phyloP scores from a whole-genome alignment of 495 filamentous ascomycete species.

The Penicillium psychrofluorescens region DNA sequence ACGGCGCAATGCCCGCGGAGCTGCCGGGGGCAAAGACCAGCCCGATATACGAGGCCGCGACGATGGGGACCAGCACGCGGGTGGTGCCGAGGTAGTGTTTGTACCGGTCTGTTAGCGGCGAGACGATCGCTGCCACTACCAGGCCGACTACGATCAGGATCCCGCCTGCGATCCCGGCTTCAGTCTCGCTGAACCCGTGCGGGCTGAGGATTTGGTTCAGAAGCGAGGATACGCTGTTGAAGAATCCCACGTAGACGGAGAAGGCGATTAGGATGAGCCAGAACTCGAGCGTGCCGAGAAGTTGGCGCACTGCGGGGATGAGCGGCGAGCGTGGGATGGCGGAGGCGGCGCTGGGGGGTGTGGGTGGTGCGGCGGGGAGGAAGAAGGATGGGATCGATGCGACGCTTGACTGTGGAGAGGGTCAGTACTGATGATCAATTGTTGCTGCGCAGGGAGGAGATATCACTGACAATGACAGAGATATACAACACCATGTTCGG shows the following conservation, averaged over 20 bases:
- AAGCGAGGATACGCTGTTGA: slow-evolving; percentile 84
- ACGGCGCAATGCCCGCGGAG: slow-evolving; percentile 55
- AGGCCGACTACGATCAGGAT: slow-evolving; percentile 87
- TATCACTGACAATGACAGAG: slow-evolving; percentile 63
- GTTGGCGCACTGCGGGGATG: slow-evolving; percentile 30
- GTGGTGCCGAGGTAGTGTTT: slow-evolving; percentile 73
- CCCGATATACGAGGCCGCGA: slow-evolving; percentile 63
- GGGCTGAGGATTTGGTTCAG: slow-evolving; percentile 85
- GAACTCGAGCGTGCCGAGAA: slow-evolving; percentile 58
- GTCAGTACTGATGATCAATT: slow-evolving; percentile 1
- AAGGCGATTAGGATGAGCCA: slow-evolving; percentile 73
- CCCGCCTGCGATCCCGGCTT: slow-evolving; percentile 85
- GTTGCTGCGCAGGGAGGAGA: not conserved
- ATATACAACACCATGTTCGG: slow-evolving; percentile 82
- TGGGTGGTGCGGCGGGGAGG: slow-evolving; percentile 72
- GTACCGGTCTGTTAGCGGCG: slow-evolving; percentile 76
- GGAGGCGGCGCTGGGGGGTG: slow-evolving; percentile 54
- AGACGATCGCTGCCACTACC: slow-evolving; percentile 62
- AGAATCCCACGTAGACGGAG: slow-evolving; percentile 79
- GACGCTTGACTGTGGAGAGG: slow-evolving; percentile 51
- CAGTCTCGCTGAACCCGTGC: slow-evolving; percentile 68
- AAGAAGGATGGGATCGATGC: slow-evolving; percentile 75
- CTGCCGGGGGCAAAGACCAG: slow-evolving; percentile 78
- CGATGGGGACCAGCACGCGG: slow-evolving; percentile 66
- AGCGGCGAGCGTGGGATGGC: slow-evolving; percentile 43